Conservation (phyloP, 345 rosid genomes). For the Gossypium sturtianum region DNA sequence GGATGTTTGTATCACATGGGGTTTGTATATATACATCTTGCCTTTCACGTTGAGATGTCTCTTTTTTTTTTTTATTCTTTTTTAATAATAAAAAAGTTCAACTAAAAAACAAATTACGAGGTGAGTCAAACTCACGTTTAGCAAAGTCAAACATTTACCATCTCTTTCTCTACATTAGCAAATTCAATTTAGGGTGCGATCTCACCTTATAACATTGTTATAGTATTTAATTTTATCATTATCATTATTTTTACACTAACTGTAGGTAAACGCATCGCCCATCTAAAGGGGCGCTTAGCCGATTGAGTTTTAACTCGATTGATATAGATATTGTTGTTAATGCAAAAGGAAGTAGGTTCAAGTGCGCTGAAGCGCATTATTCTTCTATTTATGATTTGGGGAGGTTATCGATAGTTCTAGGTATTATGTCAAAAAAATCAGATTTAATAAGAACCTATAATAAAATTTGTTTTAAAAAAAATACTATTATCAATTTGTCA, state of each 20-base stretch:
- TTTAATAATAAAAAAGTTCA: too few relatives aligned
- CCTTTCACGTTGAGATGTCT: not conserved
- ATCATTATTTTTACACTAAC: accelerated
- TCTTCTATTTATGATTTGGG: too few relatives aligned
- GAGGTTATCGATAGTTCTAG: accelerated
- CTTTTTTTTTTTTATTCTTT: not conserved
- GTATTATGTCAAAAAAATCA: too few relatives aligned
- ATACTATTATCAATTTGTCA: not conserved
- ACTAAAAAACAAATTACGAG: not conserved
- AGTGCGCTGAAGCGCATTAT: too few relatives aligned
- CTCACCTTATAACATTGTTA: accelerated
- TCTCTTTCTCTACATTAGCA: not conserved
- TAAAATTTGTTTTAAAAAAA: too few relatives aligned
- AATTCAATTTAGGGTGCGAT: too few relatives aligned
- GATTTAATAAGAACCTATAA: too few relatives aligned
- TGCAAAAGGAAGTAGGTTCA: too few relatives aligned
- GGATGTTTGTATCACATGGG: not conserved
- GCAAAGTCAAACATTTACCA: not conserved
- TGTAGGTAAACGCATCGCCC: accelerated
- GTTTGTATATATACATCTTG: not conserved
- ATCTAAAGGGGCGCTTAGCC: accelerated
- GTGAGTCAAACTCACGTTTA: not conserved
- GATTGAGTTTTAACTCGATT: too few relatives aligned
- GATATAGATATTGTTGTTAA: too few relatives aligned
- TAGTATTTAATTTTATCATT: accelerated